Percentiles rank a stretch among this genome's conserved stretches.
These are phyloP conservation scores for Parastagonospora avenae DNA, from an alignment of 2,329 filamentous ascomycete genomes.

Conservation along the genomic window DNA sequence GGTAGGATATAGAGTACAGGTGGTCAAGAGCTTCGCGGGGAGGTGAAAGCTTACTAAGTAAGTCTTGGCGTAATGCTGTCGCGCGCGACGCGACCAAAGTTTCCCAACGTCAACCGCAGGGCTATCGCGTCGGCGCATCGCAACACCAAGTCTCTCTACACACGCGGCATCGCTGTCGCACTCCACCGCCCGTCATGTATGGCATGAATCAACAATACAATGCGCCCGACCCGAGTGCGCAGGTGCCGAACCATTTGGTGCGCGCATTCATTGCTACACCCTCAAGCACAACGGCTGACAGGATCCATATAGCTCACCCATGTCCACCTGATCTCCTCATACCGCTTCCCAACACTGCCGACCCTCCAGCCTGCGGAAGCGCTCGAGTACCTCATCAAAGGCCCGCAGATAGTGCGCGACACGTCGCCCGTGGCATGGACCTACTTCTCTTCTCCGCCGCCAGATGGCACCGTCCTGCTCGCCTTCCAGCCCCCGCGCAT, in stretches of 20 bases:
- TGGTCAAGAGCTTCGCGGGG: too few species aligned
- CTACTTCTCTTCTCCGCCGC: constrained; percentile 76
- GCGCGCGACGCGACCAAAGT: constrained; percentile 22
- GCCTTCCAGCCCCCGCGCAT: constrained; percentile 81
- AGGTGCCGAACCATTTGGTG: constrained; percentile 42
- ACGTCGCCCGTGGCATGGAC: constrained; percentile 90
- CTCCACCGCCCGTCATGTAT: constrained; percentile 33
- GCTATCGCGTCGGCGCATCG: constrained; percentile 25
- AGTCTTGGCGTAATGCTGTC: constrained; percentile 12
- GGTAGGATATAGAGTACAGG: too few species aligned
- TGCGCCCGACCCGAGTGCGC: constrained; percentile 40
- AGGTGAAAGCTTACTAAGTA: constrained; percentile 3
- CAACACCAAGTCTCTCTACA: constrained; percentile 11
- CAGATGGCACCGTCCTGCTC: constrained; percentile 80
- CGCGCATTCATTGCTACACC: constrained; percentile 18
- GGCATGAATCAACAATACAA: constrained; percentile 42
- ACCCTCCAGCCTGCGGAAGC: constrained; percentile 76
- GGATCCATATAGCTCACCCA: constrained; percentile 70
- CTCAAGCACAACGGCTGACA: constrained; percentile 17
- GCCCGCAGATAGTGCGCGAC: constrained; percentile 84
- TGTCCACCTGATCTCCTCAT: constrained; percentile 85
- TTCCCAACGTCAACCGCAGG: constrained; percentile 20
- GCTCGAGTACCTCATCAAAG: constrained; percentile 80
- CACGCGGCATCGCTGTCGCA: constrained; percentile 35
- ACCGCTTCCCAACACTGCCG: constrained; percentile 76